Evolutionary conservation across 1,284 basidiomycete species (phyloP).

Genomic region (Trichosporon inkin): DNA sequence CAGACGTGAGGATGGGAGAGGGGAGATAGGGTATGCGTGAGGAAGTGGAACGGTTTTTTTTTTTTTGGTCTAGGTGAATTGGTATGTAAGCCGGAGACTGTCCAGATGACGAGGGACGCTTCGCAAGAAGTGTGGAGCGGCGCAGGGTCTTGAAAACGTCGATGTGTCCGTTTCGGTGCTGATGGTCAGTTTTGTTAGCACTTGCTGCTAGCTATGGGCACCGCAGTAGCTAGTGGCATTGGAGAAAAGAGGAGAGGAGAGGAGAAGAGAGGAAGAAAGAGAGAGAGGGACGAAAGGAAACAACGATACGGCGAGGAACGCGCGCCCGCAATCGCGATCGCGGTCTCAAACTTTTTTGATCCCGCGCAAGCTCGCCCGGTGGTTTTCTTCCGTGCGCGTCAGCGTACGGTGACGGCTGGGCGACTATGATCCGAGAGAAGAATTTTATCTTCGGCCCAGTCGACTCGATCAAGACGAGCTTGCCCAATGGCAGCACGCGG

Average conservation of each 20-base stretch:
- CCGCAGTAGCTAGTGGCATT: slow-evolving; percentile 14
- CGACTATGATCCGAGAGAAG: background rate
- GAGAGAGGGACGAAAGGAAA: slow-evolving; percentile 20
- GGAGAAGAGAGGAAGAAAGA: slow-evolving; percentile 13
- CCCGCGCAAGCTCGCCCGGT: background rate
- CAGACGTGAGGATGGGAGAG: background rate
- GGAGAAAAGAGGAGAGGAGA: slow-evolving; percentile 15
- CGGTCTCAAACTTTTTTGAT: slow-evolving; percentile 1
- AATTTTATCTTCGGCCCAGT: background rate
- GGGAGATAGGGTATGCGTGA: background rate
- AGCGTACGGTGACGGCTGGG: too few species aligned
- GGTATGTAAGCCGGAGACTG: slow-evolving; percentile 1
- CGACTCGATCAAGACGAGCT: too few species aligned
- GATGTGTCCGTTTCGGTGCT: background rate
- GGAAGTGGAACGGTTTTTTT: too few species aligned
- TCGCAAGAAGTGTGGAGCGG: background rate
- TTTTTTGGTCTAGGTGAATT: background rate
- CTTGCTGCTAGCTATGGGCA: slow-evolving; percentile 7
- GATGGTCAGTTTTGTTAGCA: background rate
- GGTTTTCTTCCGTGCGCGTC: background rate
- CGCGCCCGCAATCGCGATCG: background rate
- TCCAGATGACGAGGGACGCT: background rate
- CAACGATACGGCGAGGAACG: slow-evolving; percentile 11
- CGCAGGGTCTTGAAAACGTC: too few species aligned
- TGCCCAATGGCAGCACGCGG: too few species aligned